phyloP scores from a whole-genome alignment of 2,329 filamentous ascomycete species.

The Claviceps sp. region DNA sequence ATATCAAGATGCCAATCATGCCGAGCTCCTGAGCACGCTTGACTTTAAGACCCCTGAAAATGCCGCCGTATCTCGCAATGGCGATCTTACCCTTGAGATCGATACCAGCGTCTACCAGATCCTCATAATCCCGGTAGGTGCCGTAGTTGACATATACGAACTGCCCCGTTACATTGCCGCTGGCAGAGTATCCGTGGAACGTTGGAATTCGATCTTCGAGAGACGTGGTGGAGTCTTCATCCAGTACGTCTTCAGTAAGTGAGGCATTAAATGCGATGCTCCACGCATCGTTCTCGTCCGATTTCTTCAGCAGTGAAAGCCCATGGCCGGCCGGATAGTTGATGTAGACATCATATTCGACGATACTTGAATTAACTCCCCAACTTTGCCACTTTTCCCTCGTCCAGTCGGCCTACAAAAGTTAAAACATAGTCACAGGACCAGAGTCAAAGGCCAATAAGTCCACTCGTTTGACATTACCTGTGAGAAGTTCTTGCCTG shows the following conservation, averaged over 20 bases:
- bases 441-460: background rate
- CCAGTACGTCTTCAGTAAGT: slow-evolving; percentile 70
- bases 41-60: slow-evolving; percentile 84
- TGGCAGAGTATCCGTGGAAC: slow-evolving; percentile 91
- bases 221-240: slow-evolving; percentile 68
- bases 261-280: slow-evolving; percentile 65
- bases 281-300: slow-evolving; percentile 28
- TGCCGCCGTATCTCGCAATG: slow-evolving; percentile 69
- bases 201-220: slow-evolving; percentile 64
- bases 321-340: slow-evolving; percentile 65
- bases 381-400: slow-evolving; percentile 59
- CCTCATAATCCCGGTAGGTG: slow-evolving; percentile 73
- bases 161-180: slow-evolving; percentile 75
- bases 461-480: slow-evolving; percentile 15
- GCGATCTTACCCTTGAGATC: slow-evolving; percentile 75
- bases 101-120: slow-evolving; percentile 62
- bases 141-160: slow-evolving; percentile 91
- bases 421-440: slow-evolving; percentile 4
- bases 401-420: slow-evolving; percentile 54
- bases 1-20: slow-evolving; percentile 75
- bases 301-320: slow-evolving; percentile 46
- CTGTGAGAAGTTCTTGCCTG: slow-evolving; percentile 65
- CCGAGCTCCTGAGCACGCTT: slow-evolving; percentile 86
- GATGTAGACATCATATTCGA: slow-evolving; percentile 62
- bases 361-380: slow-evolving; percentile 50